Conservation (phyloP, 2,329 filamentous ascomycete species). For the Alternaria consortialis region DNA sequence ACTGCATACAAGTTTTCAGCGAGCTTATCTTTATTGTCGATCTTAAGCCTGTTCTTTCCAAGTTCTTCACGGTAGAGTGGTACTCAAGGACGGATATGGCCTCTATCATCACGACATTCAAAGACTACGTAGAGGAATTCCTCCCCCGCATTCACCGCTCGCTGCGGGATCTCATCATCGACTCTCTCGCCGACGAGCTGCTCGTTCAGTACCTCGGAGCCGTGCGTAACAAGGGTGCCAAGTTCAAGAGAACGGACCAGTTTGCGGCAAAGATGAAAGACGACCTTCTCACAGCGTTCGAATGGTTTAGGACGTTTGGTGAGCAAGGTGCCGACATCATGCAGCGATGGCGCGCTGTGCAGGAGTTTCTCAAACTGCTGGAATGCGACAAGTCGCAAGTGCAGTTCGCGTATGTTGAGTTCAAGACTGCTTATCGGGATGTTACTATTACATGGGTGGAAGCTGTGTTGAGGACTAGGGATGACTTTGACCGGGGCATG, state of each 20-base stretch:
- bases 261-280: constrained; percentile 94
- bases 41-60: constrained; percentile 81
- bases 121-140: constrained; percentile 94
- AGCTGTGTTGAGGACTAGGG: constrained; percentile 81
- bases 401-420: constrained; percentile 79
- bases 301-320: constrained; percentile 75
- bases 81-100: constrained; percentile 88
- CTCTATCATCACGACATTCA: constrained; percentile 92
- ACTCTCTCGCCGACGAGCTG: constrained; percentile 91
- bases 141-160: constrained; percentile 83
- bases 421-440: constrained; percentile 92
- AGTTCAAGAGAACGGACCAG: constrained; percentile 85
- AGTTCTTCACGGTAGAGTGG: constrained; percentile 93
- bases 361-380: constrained; percentile 83
- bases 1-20: constrained; percentile 89
- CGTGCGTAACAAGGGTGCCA: constrained; percentile 88
- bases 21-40: constrained; percentile 89
- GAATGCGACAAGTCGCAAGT: constrained; percentile 75
- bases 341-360: constrained; percentile 89
- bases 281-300: constrained; percentile 89
- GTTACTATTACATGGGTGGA: constrained; percentile 96
- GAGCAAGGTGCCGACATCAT: constrained; percentile 72
- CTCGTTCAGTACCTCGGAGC: constrained; percentile 83
- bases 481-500: constrained; percentile 94
- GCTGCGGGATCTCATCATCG: constrained; percentile 88